Base-by-base conservation (phyloP, 805 yeast genomes). In the Lipomyces sp. region DNA sequence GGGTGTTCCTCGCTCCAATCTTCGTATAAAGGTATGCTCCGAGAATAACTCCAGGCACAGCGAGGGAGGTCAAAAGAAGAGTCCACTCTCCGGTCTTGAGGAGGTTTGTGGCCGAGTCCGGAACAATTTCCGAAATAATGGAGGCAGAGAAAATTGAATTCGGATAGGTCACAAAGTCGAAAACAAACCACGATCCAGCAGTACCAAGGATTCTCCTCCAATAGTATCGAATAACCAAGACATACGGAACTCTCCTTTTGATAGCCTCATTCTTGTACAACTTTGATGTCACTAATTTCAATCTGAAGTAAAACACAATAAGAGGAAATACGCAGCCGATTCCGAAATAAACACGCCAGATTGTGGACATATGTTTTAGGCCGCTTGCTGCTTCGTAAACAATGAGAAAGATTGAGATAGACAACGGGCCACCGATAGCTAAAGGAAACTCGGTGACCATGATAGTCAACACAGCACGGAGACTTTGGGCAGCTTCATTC, bases 121-220 rank as follows among this genome's bases (percentile, higher is more conserved):
- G 53, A 61, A 87, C 78, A 5, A 87, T 84, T n/a, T 82, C 77
- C 7, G 86, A 73, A 64, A 87, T 86, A 71, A 88, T 88, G 39
- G 87, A 81, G 15, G 84, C 83, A 4, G 89, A 83, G 75, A 87
- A 88, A 59, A 87, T 82, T 75, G 90, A 91, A 74, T 88, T 88
- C 11, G 94, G 92, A 80, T 88, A 90, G 7, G 90, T 86, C 72
- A 89, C 89, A 73, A 89, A 89, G 78, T 90, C 95, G 74, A 87
- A 90, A 73, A 89, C 80, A 79, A 89, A 89, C 94, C 94, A 89
- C 65, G 89, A 84, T 4, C 85, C 86, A 75, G 89, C 85, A 18
- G 90, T 87, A 45, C 93, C 94, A 37, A 88, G 68, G 30, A 89
- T 74, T 64, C 90, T 80, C 54, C 73, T 78, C 92, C 93, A 89